Percentiles rank a stretch among this genome's conserved stretches.
Evolutionary conservation across 2,329 filamentous ascomycete species (phyloP).

Genomic region (Penicillium sp.): DNA sequence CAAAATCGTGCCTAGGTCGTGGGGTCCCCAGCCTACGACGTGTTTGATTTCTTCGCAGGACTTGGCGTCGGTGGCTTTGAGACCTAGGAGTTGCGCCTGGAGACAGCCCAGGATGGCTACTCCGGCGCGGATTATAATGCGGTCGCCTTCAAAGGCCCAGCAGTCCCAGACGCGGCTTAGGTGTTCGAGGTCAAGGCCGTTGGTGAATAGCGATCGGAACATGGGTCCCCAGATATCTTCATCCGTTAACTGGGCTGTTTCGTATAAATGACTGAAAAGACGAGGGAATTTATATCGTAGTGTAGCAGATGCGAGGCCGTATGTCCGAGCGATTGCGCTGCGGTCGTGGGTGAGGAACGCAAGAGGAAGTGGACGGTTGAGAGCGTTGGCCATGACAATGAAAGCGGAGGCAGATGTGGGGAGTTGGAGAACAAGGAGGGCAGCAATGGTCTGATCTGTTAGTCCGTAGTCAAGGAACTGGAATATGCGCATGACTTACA

Average conservation of each 20-base stretch:
- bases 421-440: conserved; percentile 56
- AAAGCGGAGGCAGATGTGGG: conserved; percentile 52
- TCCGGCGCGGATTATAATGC: conserved; percentile 43
- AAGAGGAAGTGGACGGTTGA: conserved; percentile 59
- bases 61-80: conserved; percentile 34
- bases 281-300: conserved; percentile 56
- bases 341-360: conserved; percentile 58
- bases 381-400: conserved; percentile 56
- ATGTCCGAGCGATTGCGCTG: conserved; percentile 53
- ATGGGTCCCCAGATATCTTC: conserved; percentile 51
- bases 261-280: conserved; percentile 50
- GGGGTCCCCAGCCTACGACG: conserved; percentile 37
- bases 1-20: conserved; percentile 26
- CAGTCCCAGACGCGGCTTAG: conserved; percentile 59
- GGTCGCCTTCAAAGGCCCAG: conserved; percentile 59
- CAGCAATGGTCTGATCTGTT: conserved; percentile 48
- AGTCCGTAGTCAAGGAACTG: conserved; percentile 3
- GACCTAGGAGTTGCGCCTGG: conserved; percentile 39
- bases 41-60: conserved; percentile 29
- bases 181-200: conserved; percentile 50
- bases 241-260: conserved; percentile 36
- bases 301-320: conserved; percentile 53
- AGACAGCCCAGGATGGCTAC: conserved; percentile 43
- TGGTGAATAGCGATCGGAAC: conserved; percentile 51
- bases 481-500: conserved; percentile 29